Percentiles rank a stretch among this genome's conserved stretches.
Evolutionary conservation across 129 eudicot genomes (phyloP).

Genomic region (Silybum marianum): DNA sequence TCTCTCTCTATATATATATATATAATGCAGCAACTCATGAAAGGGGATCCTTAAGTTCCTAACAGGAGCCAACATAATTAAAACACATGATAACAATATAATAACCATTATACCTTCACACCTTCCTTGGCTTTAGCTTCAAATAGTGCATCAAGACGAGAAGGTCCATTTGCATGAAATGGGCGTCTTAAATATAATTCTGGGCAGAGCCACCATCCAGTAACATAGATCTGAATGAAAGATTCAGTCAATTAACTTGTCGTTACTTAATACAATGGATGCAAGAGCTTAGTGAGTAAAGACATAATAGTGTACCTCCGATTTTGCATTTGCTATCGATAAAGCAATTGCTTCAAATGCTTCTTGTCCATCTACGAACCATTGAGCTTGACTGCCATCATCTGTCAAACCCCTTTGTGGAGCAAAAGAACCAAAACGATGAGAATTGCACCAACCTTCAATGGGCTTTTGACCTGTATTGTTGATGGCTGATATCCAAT

Average conservation of each 20-base stretch:
- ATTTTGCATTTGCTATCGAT: slow-evolving; percentile 81
- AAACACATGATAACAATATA: background rate
- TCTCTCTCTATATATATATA: no score
- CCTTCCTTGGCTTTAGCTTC: slow-evolving; percentile 97
- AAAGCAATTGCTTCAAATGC: slow-evolving; percentile 94
- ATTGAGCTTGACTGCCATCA: slow-evolving; percentile 87
- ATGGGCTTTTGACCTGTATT: slow-evolving; percentile 54
- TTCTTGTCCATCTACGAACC: slow-evolving; percentile 92
- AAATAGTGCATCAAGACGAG: slow-evolving; percentile 81
- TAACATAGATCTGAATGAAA: slow-evolving; percentile 74
- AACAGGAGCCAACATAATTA: background rate
- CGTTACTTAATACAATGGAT: background rate
- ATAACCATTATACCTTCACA: slow-evolving; percentile 64
- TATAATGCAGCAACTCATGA: background rate
- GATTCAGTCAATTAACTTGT: background rate
- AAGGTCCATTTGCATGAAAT: slow-evolving; percentile 57
- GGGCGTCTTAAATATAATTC: slow-evolving; percentile 91
- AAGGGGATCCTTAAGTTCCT: background rate
- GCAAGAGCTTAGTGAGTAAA: background rate
- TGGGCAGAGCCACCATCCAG: slow-evolving; percentile 99
- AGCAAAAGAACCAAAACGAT: slow-evolving; percentile 89
- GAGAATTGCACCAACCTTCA: slow-evolving; percentile 89
- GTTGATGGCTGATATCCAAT: slow-evolving; percentile 85
- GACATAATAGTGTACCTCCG: slow-evolving; percentile 59
- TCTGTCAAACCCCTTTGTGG: slow-evolving; percentile 75